Percentiles rank a stretch among this genome's conserved stretches.
These are phyloP conservation scores for Blastobotrys proliferans DNA, from an alignment of 1,139 yeast genomes.

Conservation along the genomic window DNA sequence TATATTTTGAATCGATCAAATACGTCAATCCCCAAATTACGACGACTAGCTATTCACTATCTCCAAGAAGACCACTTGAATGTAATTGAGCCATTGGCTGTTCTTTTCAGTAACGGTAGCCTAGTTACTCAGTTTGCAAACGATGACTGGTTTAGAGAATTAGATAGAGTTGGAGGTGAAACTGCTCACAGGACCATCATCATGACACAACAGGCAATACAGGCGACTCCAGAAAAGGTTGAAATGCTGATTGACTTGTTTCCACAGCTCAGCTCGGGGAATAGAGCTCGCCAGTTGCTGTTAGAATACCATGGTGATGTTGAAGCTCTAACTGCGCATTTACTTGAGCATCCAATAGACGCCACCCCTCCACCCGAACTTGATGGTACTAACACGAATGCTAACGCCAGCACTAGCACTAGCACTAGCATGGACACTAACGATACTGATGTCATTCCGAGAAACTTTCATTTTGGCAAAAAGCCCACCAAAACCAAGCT, in stretches of 20 bases:
- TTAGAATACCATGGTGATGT: slow-evolving; percentile 47
- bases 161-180: slow-evolving; percentile 16
- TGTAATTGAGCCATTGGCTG: slow-evolving; percentile 16
- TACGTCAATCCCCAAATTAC: slow-evolving; percentile 20
- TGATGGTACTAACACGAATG: not conserved
- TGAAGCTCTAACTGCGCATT: slow-evolving; percentile 53
- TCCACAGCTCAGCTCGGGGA: slow-evolving; percentile 25
- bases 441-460: slow-evolving; percentile 11
- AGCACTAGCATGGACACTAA: not conserved
- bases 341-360: slow-evolving; percentile 55
- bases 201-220: slow-evolving; percentile 12
- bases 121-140: slow-evolving; percentile 12
- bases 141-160: slow-evolving; percentile 18
- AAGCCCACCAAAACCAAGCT: slow-evolving; percentile 22
- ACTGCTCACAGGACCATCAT: slow-evolving; percentile 11
- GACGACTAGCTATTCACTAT: slow-evolving; percentile 19
- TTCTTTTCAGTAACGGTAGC: slow-evolving; percentile 11
- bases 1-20: slow-evolving; percentile 17
- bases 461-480: slow-evolving; percentile 11
- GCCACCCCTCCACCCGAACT: slow-evolving; percentile 1
- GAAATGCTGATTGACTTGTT: slow-evolving; percentile 26
- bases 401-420: slow-evolving; percentile 12
- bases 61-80: slow-evolving; percentile 12
- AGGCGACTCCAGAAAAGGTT: slow-evolving; percentile 17
- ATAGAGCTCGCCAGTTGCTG: slow-evolving; percentile 28